Evolutionary conservation across 2,329 filamentous ascomycete species (phyloP).

Genomic region (Exophiala alcalophila): DNA sequence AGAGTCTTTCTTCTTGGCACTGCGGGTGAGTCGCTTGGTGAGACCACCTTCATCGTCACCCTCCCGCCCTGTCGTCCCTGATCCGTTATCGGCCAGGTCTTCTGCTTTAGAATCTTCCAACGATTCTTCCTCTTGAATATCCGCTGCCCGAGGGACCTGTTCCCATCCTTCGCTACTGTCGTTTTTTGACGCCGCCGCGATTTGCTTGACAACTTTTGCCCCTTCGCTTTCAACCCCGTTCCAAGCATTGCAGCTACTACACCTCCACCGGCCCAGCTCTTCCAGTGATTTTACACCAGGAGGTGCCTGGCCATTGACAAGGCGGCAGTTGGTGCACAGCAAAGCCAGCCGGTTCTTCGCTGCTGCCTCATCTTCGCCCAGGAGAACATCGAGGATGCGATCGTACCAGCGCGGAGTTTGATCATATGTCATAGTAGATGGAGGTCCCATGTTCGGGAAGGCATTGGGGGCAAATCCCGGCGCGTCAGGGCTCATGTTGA

Average conservation of each 20-base stretch:
- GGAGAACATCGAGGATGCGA: conserved; percentile 81
- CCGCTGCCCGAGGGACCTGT: conserved; percentile 10
- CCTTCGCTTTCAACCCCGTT: conserved; percentile 71
- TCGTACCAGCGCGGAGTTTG: conserved; percentile 80
- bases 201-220: conserved; percentile 67
- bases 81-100: conserved; percentile 3
- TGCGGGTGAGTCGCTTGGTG: conserved; percentile 27
- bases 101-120: conserved; percentile 7
- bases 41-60: conserved; percentile 14
- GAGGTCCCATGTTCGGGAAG: conserved; percentile 34
- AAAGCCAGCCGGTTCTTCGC: conserved; percentile 87
- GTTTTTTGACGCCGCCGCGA: conserved; percentile 36
- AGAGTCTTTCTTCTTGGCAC: conserved; percentile 16
- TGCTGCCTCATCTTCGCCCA: conserved; percentile 91
- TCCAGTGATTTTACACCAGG: conserved; percentile 74
- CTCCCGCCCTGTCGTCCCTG: conserved; percentile 24
- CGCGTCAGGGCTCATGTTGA: conserved; percentile 35
- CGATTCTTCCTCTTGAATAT: conserved; percentile 13
- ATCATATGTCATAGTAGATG: conserved; percentile 34
- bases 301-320: conserved; percentile 94
- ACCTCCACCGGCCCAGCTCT: conserved; percentile 84
- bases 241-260: conserved; percentile 73
- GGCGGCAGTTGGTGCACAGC: conserved; percentile 75
- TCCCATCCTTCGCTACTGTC: conserved; percentile 25
- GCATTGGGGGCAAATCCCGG: conserved; percentile 50